Evolutionary conservation across 1,284 basidiomycete species (phyloP).

Genomic region (Ceratobasidium theobromae): DNA sequence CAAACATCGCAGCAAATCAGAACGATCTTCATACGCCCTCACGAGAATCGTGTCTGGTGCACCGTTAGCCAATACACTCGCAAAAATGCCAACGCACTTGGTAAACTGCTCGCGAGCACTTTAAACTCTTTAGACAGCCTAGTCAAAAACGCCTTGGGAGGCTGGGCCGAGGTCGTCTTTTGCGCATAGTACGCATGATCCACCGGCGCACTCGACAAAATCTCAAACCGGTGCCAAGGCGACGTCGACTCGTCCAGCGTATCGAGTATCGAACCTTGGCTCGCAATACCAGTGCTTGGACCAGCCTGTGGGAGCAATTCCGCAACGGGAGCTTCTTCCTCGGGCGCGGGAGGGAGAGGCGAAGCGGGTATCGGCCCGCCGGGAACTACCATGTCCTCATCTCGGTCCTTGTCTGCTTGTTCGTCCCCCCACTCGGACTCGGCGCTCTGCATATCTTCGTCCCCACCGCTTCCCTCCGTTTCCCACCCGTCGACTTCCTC

Average conservation of each 20-base stretch:
- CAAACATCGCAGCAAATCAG: conserved; percentile 81
- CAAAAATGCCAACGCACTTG: conserved; percentile 55
- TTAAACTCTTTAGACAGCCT: conserved; percentile 83
- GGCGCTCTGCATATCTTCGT: conserved; percentile 35
- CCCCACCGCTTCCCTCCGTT: conserved; percentile 34
- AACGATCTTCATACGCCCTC: conserved; percentile 64
- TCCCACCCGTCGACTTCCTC: conserved; percentile 44
- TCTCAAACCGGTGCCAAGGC: conserved; percentile 74
- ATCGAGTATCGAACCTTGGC: conserved; percentile 39
- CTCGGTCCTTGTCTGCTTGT: no score
- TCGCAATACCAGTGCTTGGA: conserved; percentile 8
- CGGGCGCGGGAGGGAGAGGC: neutral
- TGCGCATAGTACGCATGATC: conserved; percentile 81
- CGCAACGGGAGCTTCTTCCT: conserved; percentile 34
- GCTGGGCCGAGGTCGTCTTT: conserved; percentile 52
- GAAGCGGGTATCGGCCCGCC: conserved; percentile 22
- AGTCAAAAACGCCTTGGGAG: conserved; percentile 70
- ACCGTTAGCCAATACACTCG: conserved; percentile 22
- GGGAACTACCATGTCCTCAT: conserved; percentile 15
- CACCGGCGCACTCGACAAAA: conserved; percentile 68
- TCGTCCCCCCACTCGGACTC: conserved; percentile 40
- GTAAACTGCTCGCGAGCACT: conserved; percentile 74
- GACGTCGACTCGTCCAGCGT: conserved; percentile 38
- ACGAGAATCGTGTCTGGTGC: conserved; percentile 50
- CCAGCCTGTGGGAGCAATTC: conserved; percentile 3